Evolutionary conservation across 352 stramenopile species (phyloP).

Genomic region (Globisporangium spiculum): DNA sequence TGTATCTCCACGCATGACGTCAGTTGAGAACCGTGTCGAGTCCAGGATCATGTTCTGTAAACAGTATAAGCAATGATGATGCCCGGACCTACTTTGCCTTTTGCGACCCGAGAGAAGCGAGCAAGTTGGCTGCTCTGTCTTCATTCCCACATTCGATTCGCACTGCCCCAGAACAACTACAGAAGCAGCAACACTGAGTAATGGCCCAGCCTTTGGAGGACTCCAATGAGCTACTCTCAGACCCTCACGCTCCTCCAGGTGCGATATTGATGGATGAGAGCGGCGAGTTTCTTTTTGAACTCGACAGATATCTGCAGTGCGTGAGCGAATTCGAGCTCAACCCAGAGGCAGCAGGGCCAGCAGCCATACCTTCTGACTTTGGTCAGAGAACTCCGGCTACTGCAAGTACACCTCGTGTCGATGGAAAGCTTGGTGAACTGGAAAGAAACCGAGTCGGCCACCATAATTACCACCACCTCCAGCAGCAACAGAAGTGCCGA

Average conservation of each 20-base stretch:
- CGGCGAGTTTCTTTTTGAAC: slow-evolving; percentile 33
- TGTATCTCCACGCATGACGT: background rate
- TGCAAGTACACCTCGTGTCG: background rate
- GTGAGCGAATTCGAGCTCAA: slow-evolving; percentile 17
- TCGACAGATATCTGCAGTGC: slow-evolving; percentile 45
- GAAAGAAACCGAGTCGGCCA: background rate
- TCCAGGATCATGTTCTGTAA: background rate
- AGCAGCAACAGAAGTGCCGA: background rate
- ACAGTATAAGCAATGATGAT: background rate
- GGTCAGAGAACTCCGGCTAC: slow-evolving; percentile 1
- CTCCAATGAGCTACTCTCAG: background rate
- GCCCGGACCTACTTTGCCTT: background rate
- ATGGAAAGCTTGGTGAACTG: background rate
- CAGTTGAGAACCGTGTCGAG: background rate
- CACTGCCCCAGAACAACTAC: background rate
- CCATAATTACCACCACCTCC: background rate
- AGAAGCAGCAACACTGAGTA: background rate
- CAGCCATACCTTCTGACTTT: slow-evolving; percentile 31
- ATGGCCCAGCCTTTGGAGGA: background rate
- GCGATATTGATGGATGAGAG: background rate
- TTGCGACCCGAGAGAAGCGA: background rate
- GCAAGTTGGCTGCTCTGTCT: background rate
- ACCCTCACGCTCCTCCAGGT: background rate
- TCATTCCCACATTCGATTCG: background rate
- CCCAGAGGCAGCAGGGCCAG: slow-evolving; percentile 13